Base-by-base conservation (phyloP, 148 eudicot species). In the Fallopia convolvulus region DNA sequence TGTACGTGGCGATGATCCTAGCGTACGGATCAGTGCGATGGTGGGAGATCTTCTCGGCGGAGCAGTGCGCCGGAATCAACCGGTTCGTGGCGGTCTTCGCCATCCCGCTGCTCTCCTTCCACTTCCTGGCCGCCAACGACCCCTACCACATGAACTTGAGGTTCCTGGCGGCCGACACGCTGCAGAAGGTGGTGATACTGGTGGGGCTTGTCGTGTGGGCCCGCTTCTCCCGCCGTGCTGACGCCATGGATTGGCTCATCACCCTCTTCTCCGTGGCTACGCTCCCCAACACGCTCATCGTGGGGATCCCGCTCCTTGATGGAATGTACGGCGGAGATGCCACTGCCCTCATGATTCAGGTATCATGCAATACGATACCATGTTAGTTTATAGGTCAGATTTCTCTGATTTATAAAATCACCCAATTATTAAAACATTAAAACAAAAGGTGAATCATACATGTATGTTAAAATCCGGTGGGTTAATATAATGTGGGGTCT, bases 21-120 rank as follows among this genome's bases (percentile, higher is more conserved):
- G 92, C 80, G 42, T 89, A 86, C 63, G 39, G 81, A 4, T 87
- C 88, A 0, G 74, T 83, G n/a, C 82, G 77, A 78, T 83, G 84
- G 81, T 80, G 82, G 84, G 87, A 83, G 58, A 77, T 87, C 12
- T 86, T 89, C 50, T 81, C 85, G 23, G 76, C 82, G 39, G 87
- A 86, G 39, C 89, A 89, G 75, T 85, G 89, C 75, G 40, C 84
- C 6, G 92, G 89, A 36, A 87, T 89, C 84, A 89, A 87, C 82
- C 85, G 85, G 60, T 89, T 89, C 36, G 92, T 89, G 5, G 84
- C 89, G 0, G 85, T 77, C 47, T 85, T 89, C 78, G 82, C 92
- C 3, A 74, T 89, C 68, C 92, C 92, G 6, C 77, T 89, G 23
- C 56, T 89, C 32, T 83, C 89, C 56, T 89, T 85, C 79, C 81